Conservation (phyloP, 2,329 filamentous ascomycete genomes). For the Stachybotrys chartarum region DNA sequence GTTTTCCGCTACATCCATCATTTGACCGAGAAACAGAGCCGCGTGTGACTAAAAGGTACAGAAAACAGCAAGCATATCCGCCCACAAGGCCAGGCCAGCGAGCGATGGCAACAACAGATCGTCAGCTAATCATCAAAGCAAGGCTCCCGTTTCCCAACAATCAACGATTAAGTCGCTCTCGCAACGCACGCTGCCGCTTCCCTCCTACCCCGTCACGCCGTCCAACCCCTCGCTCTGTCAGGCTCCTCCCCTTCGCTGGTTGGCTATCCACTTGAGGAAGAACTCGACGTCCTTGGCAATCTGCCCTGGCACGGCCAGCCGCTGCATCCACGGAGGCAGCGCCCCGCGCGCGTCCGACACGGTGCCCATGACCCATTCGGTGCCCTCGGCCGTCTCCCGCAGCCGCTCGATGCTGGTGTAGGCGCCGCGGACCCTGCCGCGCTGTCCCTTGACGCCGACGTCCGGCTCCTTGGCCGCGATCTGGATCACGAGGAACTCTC, state of each 20-base stretch:
- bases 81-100: no score
- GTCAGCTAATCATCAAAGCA: no score
- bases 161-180: no score
- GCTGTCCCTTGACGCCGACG: slow-evolving; percentile 26
- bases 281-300: slow-evolving; percentile 66
- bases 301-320: slow-evolving; percentile 51
- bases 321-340: slow-evolving; percentile 61
- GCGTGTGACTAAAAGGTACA: no score
- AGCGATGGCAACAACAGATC: no score
- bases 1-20: no score
- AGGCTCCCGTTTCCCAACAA: no score
- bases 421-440: slow-evolving; percentile 44
- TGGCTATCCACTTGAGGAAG: slow-evolving; percentile 56
- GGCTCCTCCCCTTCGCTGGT: slow-evolving; percentile 27
- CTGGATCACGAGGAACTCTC: slow-evolving; percentile 51
- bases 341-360: slow-evolving; percentile 62
- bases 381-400: slow-evolving; percentile 31
- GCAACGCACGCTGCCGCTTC: neutral
- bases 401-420: slow-evolving; percentile 63
- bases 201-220: neutral
- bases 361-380: slow-evolving; percentile 73
- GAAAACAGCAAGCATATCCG: no score
- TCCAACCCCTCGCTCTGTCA: slow-evolving; percentile 6
- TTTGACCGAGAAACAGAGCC: no score
- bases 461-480: slow-evolving; percentile 37